Evolutionary conservation across 2,329 filamentous ascomycete genomes (phyloP).

Genomic region (Exserohilum rostratum): DNA sequence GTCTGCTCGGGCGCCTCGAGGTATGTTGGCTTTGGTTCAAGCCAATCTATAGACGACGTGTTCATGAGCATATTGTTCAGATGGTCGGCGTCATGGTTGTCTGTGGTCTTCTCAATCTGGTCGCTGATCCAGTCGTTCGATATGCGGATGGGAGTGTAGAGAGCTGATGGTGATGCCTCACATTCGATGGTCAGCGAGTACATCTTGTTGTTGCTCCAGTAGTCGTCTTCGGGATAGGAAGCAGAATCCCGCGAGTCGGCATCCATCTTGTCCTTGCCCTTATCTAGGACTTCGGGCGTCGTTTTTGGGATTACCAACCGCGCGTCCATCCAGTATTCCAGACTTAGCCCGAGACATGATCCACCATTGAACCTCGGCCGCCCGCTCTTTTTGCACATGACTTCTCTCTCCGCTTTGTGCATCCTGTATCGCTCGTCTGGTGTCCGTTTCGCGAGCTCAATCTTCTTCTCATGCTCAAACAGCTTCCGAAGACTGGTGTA

Average conservation of each 20-base stretch:
- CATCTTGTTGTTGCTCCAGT: conserved; percentile 54
- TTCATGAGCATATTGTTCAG: conserved; percentile 51
- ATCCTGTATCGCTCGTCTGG: conserved; percentile 51
- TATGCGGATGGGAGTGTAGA: conserved; percentile 68
- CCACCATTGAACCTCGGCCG: conserved; percentile 73
- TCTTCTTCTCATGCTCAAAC: conserved; percentile 71
- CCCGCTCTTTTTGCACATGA: conserved; percentile 73
- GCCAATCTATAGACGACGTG: conserved; percentile 67
- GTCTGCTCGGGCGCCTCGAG: conserved; percentile 34
- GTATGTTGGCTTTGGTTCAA: conserved; percentile 71
- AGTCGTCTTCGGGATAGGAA: conserved; percentile 40
- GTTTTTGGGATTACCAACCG: conserved; percentile 52
- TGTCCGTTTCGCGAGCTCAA: conserved; percentile 38
- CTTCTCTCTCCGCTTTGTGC: conserved; percentile 60
- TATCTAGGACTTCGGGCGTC: conserved; percentile 35
- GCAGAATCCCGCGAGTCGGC: conserved; percentile 31
- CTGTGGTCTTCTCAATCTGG: conserved; percentile 63
- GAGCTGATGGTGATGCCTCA: conserved; percentile 53
- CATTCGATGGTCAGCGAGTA: conserved; percentile 75
- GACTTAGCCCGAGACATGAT: conserved; percentile 68
- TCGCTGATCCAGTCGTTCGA: conserved; percentile 77
- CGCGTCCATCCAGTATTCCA: conserved; percentile 79
- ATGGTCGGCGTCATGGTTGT: conserved; percentile 43
- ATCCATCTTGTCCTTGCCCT: conserved; percentile 48
- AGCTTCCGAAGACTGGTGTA: conserved; percentile 72